These are phyloP conservation scores for Ceratobasidium sp. DNA, from an alignment of 1,284 basidiomycete species.

Conservation along the genomic window DNA sequence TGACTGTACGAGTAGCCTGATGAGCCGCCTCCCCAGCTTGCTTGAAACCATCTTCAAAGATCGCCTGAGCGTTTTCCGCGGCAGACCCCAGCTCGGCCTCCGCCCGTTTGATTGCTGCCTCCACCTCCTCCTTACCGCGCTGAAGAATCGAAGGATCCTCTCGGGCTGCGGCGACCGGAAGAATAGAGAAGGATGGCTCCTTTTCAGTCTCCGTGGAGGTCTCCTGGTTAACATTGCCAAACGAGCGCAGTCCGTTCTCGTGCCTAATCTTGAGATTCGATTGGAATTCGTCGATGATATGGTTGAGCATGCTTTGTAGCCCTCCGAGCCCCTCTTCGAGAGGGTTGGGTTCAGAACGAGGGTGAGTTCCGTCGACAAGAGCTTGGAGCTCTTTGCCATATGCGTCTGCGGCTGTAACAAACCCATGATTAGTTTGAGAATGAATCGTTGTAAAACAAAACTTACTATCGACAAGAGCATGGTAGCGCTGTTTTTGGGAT, in stretches of 20 bases:
- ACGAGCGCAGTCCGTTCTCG: conserved; percentile 33
- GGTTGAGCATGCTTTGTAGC: conserved; percentile 40
- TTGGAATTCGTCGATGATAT: conserved; percentile 39
- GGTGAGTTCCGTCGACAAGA: conserved; percentile 36
- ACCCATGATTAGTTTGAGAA: not conserved
- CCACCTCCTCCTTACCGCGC: conserved; percentile 41
- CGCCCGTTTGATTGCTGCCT: conserved; percentile 38
- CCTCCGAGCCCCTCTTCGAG: conserved; percentile 33
- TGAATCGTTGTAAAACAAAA: not conserved
- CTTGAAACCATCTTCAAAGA: conserved; percentile 29
- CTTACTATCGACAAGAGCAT: conserved; percentile 45
- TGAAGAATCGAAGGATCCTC: conserved; percentile 13
- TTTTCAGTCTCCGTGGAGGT: conserved; percentile 5
- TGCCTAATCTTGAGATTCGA: conserved; percentile 27
- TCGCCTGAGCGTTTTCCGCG: conserved; percentile 32
- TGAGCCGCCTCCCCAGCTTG: conserved; percentile 26
- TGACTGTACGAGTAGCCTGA: conserved; percentile 38
- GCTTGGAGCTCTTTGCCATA: conserved; percentile 37
- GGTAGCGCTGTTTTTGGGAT: conserved; percentile 45
- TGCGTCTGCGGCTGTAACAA: conserved; percentile 31
- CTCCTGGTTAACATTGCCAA: conserved; percentile 30
- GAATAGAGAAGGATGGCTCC: conserved; percentile 20
- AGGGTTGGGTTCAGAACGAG: conserved; percentile 32
- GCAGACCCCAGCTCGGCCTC: conserved; percentile 20
- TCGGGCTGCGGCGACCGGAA: conserved; percentile 34